phyloP scores from a whole-genome alignment of 441 rosid species.

The Adansonia grandidieri region DNA sequence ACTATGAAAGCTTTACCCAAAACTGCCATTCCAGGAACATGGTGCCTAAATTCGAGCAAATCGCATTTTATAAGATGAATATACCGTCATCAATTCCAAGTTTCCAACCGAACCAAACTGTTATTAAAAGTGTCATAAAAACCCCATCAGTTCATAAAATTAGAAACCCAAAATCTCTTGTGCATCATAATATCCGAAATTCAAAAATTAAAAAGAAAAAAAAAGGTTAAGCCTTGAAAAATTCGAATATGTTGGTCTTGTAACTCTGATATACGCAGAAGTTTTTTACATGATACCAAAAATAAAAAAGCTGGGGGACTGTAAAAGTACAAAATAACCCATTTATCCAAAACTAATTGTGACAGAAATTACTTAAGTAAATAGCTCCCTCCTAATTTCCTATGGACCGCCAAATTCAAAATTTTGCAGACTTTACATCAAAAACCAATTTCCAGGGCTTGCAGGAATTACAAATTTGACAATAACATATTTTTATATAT shows the following conservation, averaged over 20 bases:
- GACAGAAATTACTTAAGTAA: not conserved
- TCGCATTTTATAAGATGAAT: too few relatives aligned
- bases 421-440: constrained; percentile 7
- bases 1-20: not conserved
- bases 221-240: not conserved
- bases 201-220: constrained; percentile 21
- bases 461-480: not conserved
- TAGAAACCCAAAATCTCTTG: not conserved
- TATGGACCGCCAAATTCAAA: constrained; percentile 14
- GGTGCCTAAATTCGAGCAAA: not conserved
- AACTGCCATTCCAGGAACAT: not conserved
- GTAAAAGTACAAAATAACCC: not conserved
- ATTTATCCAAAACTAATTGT: not conserved
- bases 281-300: not conserved
- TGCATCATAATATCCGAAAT: not conserved
- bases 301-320: not conserved
- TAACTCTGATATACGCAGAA: not conserved
- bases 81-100: too few relatives aligned
- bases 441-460: not conserved
- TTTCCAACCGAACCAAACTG: not conserved
- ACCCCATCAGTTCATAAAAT: not conserved
- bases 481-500: not conserved
- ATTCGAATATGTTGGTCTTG: too few relatives aligned
- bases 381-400: not conserved
- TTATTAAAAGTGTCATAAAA: not conserved